These are phyloP conservation scores for Lipomyces sp. DNA, from an alignment of 805 yeast genomes.

Conservation along the genomic window DNA sequence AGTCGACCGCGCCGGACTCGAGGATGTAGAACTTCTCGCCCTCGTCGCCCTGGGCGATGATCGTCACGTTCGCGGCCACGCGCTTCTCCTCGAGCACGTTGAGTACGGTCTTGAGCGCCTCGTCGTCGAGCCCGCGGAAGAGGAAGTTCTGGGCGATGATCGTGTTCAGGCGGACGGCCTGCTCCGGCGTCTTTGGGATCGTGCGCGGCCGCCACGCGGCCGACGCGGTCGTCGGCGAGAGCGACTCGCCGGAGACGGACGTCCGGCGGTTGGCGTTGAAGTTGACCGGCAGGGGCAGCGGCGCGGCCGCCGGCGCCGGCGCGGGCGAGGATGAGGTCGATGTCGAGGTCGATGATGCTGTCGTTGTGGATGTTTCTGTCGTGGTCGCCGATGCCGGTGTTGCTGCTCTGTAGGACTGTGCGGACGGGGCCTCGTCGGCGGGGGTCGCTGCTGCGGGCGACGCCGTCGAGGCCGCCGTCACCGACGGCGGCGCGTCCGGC, in stretches of 20 bases:
- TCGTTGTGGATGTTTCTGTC: no score
- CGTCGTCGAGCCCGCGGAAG: slow-evolving; percentile 77
- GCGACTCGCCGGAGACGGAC: slow-evolving; percentile 28
- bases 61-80: slow-evolving; percentile 43
- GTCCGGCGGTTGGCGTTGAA: slow-evolving; percentile 28
- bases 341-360: background rate
- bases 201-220: slow-evolving; percentile 41
- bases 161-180: slow-evolving; percentile 62
- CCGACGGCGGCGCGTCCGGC: no score
- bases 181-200: slow-evolving; percentile 43
- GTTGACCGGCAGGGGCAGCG: slow-evolving; percentile 18
- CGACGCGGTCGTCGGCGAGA: slow-evolving; percentile 14
- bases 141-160: slow-evolving; percentile 78
- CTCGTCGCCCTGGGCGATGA: slow-evolving; percentile 88
- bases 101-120: slow-evolving; percentile 70
- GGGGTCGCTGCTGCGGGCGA: background rate
- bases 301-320: background rate
- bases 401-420: background rate
- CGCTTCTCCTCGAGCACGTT: slow-evolving; percentile 77
- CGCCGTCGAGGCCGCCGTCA: background rate
- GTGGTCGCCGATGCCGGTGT: no score
- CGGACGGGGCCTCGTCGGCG: background rate
- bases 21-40: slow-evolving; percentile 90
- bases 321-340: background rate
- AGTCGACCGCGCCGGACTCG: slow-evolving; percentile 81